Conservation (phyloP, 768 basidiomycete genomes). For the Lactarius pseudohatsudake region DNA sequence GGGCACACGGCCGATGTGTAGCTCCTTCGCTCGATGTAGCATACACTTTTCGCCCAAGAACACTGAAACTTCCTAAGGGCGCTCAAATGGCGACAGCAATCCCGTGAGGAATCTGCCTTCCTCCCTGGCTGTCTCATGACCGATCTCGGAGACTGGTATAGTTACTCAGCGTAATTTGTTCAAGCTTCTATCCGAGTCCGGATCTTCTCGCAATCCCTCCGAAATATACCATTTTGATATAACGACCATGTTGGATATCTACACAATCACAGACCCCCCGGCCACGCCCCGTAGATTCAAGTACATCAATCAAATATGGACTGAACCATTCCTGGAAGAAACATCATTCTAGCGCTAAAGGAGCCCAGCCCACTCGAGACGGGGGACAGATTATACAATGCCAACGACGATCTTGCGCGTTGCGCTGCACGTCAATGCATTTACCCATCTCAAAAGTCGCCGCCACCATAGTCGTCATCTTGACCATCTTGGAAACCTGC, state of each 20-base stretch:
- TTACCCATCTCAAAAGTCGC: constrained; percentile 30
- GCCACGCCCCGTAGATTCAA: not conserved
- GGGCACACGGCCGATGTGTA: constrained; percentile 14
- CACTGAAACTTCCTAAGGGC: not conserved
- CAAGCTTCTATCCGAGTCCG: not conserved
- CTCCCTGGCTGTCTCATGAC: constrained; percentile 16
- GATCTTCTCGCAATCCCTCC: not conserved
- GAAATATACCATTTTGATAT: constrained; percentile 8
- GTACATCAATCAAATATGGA: constrained; percentile 8
- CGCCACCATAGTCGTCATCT: constrained; percentile 11
- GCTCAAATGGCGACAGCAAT: constrained; percentile 6
- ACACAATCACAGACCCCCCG: not conserved
- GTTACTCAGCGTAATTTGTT: not conserved
- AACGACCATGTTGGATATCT: constrained; percentile 10
- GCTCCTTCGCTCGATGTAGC: not conserved
- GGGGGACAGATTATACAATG: not conserved
- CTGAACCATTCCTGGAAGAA: constrained; percentile 10
- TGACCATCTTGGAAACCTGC: constrained; percentile 38
- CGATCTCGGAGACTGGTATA: constrained; percentile 10
- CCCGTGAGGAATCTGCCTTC: constrained; percentile 16
- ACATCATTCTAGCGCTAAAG: constrained; percentile 7
- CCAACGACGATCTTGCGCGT: constrained; percentile 2
- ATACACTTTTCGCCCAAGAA: constrained; percentile 1
- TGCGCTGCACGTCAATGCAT: not conserved
- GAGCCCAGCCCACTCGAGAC: constrained; percentile 7